Evolutionary conservation across 176 grass and related monocot species (phyloP), one percentile per base, ranked within the genome.

Genomic region (Saccharum officinarum): DNA sequence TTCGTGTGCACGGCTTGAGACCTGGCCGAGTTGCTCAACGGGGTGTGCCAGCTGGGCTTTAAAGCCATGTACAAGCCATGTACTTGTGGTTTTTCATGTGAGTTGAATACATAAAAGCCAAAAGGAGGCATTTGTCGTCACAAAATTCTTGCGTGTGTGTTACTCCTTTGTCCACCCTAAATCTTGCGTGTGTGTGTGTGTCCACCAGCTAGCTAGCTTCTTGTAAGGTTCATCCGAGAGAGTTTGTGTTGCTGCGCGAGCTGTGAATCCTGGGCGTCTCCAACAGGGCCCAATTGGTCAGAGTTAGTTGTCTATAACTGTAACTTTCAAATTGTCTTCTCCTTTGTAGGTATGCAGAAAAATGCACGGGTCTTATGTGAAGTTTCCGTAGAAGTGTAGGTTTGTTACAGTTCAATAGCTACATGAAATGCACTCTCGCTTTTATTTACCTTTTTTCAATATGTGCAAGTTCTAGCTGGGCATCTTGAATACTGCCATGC

Each of bases 371-470:
- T 61, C 55, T 10, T 37, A 62, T 17, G 11, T 15, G 40, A 39
- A 77, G 2, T 10, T 78, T 62, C 12, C 9, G 6, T 34, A 34
- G 28, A 36, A 75, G 72, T 33, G 22, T 50, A 75, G 25, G 15
- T 65, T 46, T 30, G 15, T 46, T 15, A 67, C 18, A 66, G 25
- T 67, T 47, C 45, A 14, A 45, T 66, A 30, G 17, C 68, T 33
- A n/a, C 45, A 80, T 80, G 41, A 80, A 79, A 11, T 26, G 15
- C 13, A 49, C 44, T 68, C 17, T 54, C 55, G 20, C 50, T 78
- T 81, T 73, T 82, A 63, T 84, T 62, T 31, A 78, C 75, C 28
- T 38, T 54, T 78, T 72, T 81, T 31, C 37, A 87, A 71, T 49
- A 61, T 75, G 18, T 73, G 65, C 78, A 52, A 68, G 62, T 81